Conservation (phyloP, 2,329 filamentous ascomycete genomes). For the Apiospora koreana region DNA sequence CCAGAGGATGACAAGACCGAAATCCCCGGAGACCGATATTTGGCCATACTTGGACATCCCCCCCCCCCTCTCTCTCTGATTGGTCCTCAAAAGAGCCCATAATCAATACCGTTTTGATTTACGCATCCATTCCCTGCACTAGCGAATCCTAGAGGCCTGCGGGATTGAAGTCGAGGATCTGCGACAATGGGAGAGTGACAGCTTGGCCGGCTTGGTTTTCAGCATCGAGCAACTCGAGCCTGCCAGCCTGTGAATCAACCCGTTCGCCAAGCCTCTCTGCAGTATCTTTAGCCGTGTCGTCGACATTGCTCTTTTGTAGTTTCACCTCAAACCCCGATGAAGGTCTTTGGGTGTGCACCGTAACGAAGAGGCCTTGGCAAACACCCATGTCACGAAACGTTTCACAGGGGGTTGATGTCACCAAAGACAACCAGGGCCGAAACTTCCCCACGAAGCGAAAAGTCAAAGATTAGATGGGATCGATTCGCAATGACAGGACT, state of each 20-base stretch:
- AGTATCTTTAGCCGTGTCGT: neutral
- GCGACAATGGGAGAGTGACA: neutral
- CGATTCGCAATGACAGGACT: neutral
- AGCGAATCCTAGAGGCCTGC: neutral
- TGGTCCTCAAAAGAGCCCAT: neutral
- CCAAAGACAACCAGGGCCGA: neutral
- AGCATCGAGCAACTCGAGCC: neutral
- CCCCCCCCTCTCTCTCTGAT: neutral
- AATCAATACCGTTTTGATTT: neutral
- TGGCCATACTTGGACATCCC: neutral
- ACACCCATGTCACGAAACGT: slow-evolving; percentile 3
- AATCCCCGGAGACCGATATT: neutral
- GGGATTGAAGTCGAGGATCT: neutral
- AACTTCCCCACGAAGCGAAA: slow-evolving; percentile 7
- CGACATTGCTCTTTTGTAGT: neutral
- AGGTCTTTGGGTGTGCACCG: neutral
- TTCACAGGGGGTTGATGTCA: slow-evolving; percentile 1
- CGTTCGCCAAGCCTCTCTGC: neutral
- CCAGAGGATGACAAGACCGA: neutral
- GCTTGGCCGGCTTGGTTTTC: neutral
- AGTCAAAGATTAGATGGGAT: neutral
- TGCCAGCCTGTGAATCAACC: neutral
- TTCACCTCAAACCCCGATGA: neutral
- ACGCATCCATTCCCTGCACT: neutral
- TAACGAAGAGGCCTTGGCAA: neutral